A percentile compares a stretch with the other conserved stretches of the same genome.
phyloP scores from a whole-genome alignment of 768 basidiomycete species.

The Sporobolomyces phaffii region DNA sequence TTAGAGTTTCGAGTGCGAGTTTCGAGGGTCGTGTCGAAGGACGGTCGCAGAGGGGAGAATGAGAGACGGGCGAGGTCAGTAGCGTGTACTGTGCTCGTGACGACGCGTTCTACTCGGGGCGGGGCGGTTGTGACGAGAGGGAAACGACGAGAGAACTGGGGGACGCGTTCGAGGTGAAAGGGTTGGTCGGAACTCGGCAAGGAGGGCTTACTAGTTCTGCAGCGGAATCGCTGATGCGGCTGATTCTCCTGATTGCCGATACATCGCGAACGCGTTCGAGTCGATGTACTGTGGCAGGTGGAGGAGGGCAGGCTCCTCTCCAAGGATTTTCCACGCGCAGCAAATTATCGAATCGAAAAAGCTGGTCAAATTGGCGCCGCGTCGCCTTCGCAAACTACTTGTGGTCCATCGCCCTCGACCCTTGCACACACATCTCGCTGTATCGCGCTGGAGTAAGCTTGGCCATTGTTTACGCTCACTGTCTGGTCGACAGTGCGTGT shows the following conservation, averaged over 20 bases:
- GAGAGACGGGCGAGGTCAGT: not conserved
- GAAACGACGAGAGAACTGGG: not conserved
- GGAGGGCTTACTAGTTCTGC: constrained; percentile 3
- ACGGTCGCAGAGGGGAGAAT: not conserved
- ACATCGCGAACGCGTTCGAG: no score
- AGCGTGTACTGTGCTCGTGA: not conserved
- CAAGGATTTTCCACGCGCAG: no score
- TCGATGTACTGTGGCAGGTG: no score
- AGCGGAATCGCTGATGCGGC: constrained; percentile 19
- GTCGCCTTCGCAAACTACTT: no score
- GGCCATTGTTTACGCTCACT: no score
- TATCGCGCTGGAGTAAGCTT: no score
- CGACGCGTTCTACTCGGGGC: not conserved
- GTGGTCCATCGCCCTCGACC: no score
- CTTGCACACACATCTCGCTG: no score
- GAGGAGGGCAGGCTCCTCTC: no score
- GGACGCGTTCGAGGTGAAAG: not conserved
- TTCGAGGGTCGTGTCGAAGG: not conserved
- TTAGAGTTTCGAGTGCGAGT: not conserved
- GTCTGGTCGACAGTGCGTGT: no score
- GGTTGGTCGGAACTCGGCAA: not conserved
- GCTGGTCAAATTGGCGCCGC: no score
- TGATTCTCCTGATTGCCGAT: constrained; percentile 21
- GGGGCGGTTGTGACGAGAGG: not conserved
- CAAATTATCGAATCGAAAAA: no score